A percentile compares a stretch with the other conserved stretches of the same genome.
Evolutionary conservation across 331 rosid genomes (phyloP).

Genomic region (Malus hybrid): DNA sequence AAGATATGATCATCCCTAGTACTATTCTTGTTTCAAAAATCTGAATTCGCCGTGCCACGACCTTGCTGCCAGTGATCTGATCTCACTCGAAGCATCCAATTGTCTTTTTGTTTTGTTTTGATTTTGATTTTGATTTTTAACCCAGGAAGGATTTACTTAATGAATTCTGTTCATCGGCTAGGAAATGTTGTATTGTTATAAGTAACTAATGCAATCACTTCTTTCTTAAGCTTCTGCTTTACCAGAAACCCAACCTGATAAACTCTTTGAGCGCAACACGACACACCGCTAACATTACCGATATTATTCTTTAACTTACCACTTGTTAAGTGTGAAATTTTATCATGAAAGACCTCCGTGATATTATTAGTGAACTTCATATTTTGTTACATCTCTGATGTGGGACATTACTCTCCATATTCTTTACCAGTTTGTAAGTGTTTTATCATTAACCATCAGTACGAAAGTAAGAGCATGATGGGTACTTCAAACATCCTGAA

Average conservation of each 20-base stretch:
- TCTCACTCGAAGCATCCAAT: background rate
- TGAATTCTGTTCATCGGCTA: no score
- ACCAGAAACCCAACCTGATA: background rate
- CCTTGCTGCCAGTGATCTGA: background rate
- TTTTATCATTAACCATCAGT: background rate
- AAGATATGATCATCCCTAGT: background rate
- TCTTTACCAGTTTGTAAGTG: background rate
- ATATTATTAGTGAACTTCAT: no score
- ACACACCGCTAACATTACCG: no score
- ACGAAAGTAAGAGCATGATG: background rate
- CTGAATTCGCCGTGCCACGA: background rate
- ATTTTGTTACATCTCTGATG: no score
- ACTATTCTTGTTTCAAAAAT: background rate
- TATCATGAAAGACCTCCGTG: no score
- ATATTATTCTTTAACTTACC: no score
- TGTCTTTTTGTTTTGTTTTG: background rate
- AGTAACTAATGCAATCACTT: background rate
- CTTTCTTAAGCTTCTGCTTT: background rate
- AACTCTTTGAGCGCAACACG: no score
- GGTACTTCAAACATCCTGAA: background rate
- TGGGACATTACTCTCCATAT: no score
- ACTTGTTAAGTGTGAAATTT: no score
- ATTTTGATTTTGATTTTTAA: background rate
- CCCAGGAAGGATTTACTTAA: background rate
- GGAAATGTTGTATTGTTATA: background rate